phyloP scores from a whole-genome alignment of 176 grass and related monocot genomes.

The Poa pratensis region DNA sequence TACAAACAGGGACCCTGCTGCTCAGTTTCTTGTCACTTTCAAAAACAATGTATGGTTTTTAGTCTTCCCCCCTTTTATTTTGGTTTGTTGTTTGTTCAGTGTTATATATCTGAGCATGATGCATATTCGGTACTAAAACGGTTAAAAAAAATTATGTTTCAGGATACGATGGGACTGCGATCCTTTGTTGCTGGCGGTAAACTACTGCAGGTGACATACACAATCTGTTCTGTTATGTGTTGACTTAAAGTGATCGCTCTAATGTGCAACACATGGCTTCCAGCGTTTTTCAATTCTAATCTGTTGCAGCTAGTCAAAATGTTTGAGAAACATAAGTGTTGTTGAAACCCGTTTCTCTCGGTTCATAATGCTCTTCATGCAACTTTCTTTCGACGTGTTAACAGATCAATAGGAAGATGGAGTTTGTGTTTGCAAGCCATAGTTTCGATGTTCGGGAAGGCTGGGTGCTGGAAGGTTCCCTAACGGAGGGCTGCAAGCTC shows the following conservation, averaged over 20 bases:
- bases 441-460: conserved; percentile 90
- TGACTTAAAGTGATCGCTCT: neutral
- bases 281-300: neutral
- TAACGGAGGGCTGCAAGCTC: conserved; percentile 72
- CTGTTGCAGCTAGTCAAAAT: neutral
- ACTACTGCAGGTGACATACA: conserved; percentile 75
- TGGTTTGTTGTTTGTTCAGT: conserved; percentile 12
- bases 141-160: conserved; percentile 18
- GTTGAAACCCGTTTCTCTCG: neutral
- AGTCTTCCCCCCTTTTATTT: neutral
- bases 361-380: conserved; percentile 2
- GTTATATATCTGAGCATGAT: neutral
- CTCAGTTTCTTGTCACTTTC: conserved; percentile 88
- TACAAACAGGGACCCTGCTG: conserved; percentile 89
- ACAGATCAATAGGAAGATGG: conserved; percentile 93
- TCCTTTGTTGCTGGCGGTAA: conserved; percentile 93
- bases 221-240: conserved; percentile 1
- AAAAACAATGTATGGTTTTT: conserved; percentile 66
- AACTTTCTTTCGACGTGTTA: neutral
- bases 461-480: conserved; percentile 80
- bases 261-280: neutral
- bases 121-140: neutral
- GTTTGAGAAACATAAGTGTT: neutral
- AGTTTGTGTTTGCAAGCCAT: conserved; percentile 96
- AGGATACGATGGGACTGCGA: conserved; percentile 87